Evolutionary conservation across 108 stramenopile species (phyloP), one percentile per base, ranked within the genome.

Genomic region (Fragilaria crotonensis): DNA sequence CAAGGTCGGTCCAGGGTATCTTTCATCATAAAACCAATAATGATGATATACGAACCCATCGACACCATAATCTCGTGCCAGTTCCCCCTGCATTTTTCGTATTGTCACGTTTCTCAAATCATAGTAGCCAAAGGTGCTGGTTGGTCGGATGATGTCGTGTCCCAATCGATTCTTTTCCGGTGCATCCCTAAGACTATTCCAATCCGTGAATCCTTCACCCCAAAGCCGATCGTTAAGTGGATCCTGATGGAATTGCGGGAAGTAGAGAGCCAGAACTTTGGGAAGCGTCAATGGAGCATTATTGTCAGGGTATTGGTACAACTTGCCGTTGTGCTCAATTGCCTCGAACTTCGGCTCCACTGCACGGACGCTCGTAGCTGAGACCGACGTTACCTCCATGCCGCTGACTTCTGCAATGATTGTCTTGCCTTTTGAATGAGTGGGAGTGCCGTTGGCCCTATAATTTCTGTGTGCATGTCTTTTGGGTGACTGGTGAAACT

Each of bases 211-310:
- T 41, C 63, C 63, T 23, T 30, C 56, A 2, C 78, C 78, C 84
- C 84, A 85, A 27, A 73, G 56, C 23, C 47, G 57, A 57, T 85
- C 84, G 59, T 85, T 85, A 21, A 82, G 23, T 19, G 76, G 64
- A 64, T 85, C 84, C 51, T 20, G 59, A 50, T 85, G 84, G 54
- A 64, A 85, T 70, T 85, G 84, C 2, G 84, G 84, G 60, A 85
- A 85, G 45, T 68, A 66, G 52, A 82, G 60, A 0, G 66, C 84
- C 23, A 81, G 52, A 5, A 78, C 57, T 50, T 59, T 47, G 20
- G 83, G 83, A 5, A 80, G 33, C 17, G 41, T 44, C 41, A 17
- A 17, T 44, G n/a, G n/a, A n/a, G n/a, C n/a, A n/a, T n/a, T n/a
- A n/a, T n/a, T n/a, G n/a, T n/a, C n/a, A n/a, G n/a, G n/a, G n/a